Conservation (phyloP, 2,329 filamentous ascomycete genomes). For the Scolecobasidium constrictum region DNA sequence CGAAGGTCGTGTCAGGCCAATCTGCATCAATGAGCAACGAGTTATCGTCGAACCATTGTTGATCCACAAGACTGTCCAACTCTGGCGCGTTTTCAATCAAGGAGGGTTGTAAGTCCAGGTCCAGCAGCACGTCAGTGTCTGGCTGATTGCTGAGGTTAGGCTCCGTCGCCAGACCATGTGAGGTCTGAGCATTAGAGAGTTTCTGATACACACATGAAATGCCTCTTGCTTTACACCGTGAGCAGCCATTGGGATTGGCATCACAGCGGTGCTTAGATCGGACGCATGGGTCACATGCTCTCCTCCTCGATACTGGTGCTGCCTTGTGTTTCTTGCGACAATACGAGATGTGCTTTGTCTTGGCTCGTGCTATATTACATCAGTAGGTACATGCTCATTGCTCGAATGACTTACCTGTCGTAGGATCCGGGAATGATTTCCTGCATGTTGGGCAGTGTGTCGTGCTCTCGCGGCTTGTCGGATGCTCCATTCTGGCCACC, state of each 20-base stretch:
- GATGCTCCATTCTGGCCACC: too few species aligned
- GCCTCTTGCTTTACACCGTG: slow-evolving; percentile 3
- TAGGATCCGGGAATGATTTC: too few species aligned
- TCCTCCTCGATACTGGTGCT: slow-evolving; percentile 1
- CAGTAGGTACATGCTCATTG: too few species aligned
- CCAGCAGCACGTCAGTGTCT: not conserved
- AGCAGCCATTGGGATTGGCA: slow-evolving; percentile 1
- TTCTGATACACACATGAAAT: slow-evolving; percentile 1
- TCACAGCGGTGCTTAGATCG: slow-evolving; percentile 2
- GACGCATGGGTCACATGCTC: slow-evolving; percentile 5
- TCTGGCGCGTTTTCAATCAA: not conserved
- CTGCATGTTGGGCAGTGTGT: too few species aligned
- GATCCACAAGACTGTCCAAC: not conserved
- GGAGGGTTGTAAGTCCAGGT: not conserved
- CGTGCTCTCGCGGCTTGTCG: too few species aligned
- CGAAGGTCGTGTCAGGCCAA: not conserved
- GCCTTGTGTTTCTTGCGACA: slow-evolving; percentile 6
- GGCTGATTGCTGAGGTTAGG: not conserved
- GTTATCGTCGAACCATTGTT: not conserved
- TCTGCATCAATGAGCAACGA: not conserved
- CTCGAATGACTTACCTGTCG: too few species aligned
- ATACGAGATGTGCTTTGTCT: slow-evolving; percentile 4
- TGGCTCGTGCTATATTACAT: slow-evolving; percentile 7
- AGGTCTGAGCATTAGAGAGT: not conserved
- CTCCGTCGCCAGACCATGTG: too few species aligned